Conservation (phyloP, 2,329 filamentous ascomycete genomes). For the Helminthosporium solani region DNA sequence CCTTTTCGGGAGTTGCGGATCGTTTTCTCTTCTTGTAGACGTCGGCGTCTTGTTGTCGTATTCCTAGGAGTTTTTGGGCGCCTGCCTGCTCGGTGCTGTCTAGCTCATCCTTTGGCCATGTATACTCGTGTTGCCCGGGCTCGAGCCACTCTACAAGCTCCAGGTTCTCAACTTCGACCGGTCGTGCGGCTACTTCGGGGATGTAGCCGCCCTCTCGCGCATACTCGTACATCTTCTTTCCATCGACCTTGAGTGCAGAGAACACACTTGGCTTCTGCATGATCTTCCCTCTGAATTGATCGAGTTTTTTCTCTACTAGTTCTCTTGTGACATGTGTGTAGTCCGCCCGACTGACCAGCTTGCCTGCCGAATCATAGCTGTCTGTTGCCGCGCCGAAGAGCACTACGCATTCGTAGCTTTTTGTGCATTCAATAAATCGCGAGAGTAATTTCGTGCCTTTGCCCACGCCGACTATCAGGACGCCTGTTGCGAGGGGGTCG, state of each 20-base stretch:
- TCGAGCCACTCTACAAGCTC: conserved; percentile 83
- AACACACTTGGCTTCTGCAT: conserved; percentile 91
- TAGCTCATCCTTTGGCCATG: conserved; percentile 79
- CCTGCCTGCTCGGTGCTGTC: conserved; percentile 72
- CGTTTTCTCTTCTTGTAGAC: conserved; percentile 31
- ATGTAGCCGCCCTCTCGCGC: conserved; percentile 85
- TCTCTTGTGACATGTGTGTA: conserved; percentile 81
- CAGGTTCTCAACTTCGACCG: conserved; percentile 74
- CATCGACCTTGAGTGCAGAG: conserved; percentile 88
- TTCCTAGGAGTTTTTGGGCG: conserved; percentile 64
- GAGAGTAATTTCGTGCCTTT: conserved; percentile 80
- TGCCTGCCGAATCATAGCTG: conserved; percentile 84
- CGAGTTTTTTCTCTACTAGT: conserved; percentile 73
- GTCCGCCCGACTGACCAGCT: conserved; percentile 71
- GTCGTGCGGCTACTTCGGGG: conserved; percentile 79
- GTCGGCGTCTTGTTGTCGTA: conserved; percentile 34
- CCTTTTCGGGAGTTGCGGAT: conserved; percentile 16
- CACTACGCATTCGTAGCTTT: conserved; percentile 86
- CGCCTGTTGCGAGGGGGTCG: conserved; percentile 89
- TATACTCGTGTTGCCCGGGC: conserved; percentile 74
- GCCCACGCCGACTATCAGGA: conserved; percentile 85
- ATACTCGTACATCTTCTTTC: conserved; percentile 95
- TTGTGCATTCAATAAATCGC: conserved; percentile 82
- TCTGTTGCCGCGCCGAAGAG: conserved; percentile 92
- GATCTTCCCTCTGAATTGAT: conserved; percentile 75